Base-by-base conservation (phyloP, 345 rosid species). In the Lumnitzera littorea region DNA sequence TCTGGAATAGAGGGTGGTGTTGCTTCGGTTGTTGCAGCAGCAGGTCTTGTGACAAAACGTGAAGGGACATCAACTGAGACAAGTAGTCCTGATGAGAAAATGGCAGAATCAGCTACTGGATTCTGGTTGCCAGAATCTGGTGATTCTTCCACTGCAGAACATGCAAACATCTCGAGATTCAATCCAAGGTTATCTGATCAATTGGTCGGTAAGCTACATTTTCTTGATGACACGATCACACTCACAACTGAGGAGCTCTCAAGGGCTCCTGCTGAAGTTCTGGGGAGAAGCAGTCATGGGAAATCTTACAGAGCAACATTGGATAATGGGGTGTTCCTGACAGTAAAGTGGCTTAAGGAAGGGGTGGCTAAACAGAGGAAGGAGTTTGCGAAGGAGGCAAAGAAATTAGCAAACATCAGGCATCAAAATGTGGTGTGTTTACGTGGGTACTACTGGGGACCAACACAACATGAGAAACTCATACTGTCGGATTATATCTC, bases 361-460 rank as follows among this genome's bases (percentile, higher is more conserved):
- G 99, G 99, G 57, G 91, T 94, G 56, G 99, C 99, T 3, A 94
- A 94, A 71, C 95, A 83, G 71, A 88, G 84, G 67, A 94, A 94
- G 64, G 97, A 90, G 64, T 94, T 94, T 69, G 84, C 91, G 15
- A 94, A 87, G 79, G 97, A 94, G 66, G 99, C 91, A 49, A 90
- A 84, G 74, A 94, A 90, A 56, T 90, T 94, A 71, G 80, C 97
- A 0, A 94, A 85, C 72, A 88, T 94, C 59, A 77, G 99, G 63
- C 97, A 94, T 74, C 99, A 97, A 25, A 94, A 94, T 74, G 97
- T 94, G 25, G 99, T 90, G 49, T 90, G 95, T 49, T 79, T 94
- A 70, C 74, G 89, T 72, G 99, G 99, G 13, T 94, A 94, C 80
- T 94, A 94, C 53, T 94, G 99, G 99, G 99, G 99, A n/a, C 99